Evolutionary conservation across 1,284 basidiomycete species (phyloP), one percentile per base, ranked within the genome.

Genomic region (Pascua guehoae): DNA sequence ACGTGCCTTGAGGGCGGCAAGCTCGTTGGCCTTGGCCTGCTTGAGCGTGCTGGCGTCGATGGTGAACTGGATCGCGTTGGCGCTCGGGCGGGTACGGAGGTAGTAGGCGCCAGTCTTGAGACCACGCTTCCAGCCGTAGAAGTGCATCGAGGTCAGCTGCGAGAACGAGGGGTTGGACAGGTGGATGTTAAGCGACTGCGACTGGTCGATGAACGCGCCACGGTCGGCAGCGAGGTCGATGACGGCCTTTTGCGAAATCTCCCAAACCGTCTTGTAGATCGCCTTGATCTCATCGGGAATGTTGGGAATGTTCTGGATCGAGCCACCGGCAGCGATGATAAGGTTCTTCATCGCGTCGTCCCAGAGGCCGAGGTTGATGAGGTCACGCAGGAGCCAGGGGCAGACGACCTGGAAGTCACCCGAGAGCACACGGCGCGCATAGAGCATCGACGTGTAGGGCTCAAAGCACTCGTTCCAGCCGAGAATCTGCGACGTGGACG

Each of bases 331-430:
- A 9, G 96, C 96, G 66, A 99, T 98, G 79, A 98, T 92, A 82
- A 90, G 88, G 80, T 98, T 96, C 85, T 97, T 97, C 95, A 98
- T 98, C 71, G 90, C 86, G 71, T 99, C 95, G 73, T 97, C 86
- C 96, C 96, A 99, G 14, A 98, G 84, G 47, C 88, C 88, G 57
- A 88, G 88, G 72, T 96, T 91, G 69, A 98, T 95, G 56, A 99
- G 87, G 71, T 98, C 96, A 58, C 92, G 88, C 15, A 98, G 84
- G 52, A 99, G 84, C 96, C 96, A 98, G 0, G 95, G 96, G 81
- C 93, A 96, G 62, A 98, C 95, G 61, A 98, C 86, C 78, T 98
- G 95, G 89, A 98, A 99, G 81, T 99, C 96, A 56, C 96, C 96
- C 42, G 96, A 94, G 46, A 99, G 86, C n/a, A 98, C 95, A 73